Evolutionary conservation across 106 monocot species (phyloP).

Genomic region (Cymbidium sinense): DNA sequence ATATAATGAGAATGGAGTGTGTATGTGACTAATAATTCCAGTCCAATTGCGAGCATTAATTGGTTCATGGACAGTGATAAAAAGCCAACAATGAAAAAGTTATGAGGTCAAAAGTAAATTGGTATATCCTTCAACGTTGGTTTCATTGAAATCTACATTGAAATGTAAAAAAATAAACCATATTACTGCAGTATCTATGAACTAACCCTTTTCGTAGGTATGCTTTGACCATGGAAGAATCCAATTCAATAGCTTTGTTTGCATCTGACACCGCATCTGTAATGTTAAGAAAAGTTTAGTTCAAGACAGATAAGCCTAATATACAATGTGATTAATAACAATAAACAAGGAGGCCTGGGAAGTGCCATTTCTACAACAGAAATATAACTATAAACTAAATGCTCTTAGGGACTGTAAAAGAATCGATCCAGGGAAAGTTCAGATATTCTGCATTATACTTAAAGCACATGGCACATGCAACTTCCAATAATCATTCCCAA

Average conservation of each 20-base stretch:
- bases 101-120: background rate
- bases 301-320: background rate
- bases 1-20: too few relatives aligned
- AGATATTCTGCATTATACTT: background rate
- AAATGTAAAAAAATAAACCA: background rate
- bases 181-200: background rate
- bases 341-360: background rate
- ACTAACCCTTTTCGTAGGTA: constrained; percentile 91
- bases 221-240: constrained; percentile 81
- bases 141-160: background rate
- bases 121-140: background rate
- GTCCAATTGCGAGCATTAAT: too few relatives aligned
- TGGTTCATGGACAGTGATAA: too few relatives aligned
- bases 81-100: background rate
- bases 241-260: constrained; percentile 74
- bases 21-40: too few relatives aligned
- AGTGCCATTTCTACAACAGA: background rate
- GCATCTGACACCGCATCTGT: constrained; percentile 94
- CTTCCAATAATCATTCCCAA: background rate
- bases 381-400: background rate
- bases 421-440: background rate
- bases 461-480: background rate
- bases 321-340: background rate
- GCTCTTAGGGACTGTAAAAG: background rate
- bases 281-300: constrained; percentile 2